A percentile compares a stretch with the other conserved stretches of the same genome.
These are phyloP conservation scores for Lasiodiplodia gonubiensis DNA, from an alignment of 2,329 filamentous ascomycete species.

Conservation along the genomic window DNA sequence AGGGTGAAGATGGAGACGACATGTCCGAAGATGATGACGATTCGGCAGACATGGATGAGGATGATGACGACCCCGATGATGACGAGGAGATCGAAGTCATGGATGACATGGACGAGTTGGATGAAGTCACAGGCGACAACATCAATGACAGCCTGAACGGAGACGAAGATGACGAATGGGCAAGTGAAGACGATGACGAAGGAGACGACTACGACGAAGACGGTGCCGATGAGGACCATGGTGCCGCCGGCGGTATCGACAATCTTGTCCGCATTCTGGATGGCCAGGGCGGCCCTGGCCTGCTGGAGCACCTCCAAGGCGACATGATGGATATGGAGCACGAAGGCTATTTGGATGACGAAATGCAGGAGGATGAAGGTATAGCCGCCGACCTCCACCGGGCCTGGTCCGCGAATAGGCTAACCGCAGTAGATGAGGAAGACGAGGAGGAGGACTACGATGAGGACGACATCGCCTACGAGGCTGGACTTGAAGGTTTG, in stretches of 20 bases:
- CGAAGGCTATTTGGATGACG: conserved; percentile 62
- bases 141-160: conserved; percentile 53
- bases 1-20: conserved; percentile 63
- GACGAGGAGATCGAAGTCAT: conserved; percentile 61
- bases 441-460: conserved; percentile 72
- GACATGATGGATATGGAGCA: conserved; percentile 54
- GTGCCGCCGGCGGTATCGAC: conserved; percentile 41
- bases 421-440: conserved; percentile 40
- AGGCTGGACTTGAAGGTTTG: conserved; percentile 53
- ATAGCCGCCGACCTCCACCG: conserved; percentile 47
- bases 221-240: conserved; percentile 60
- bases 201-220: conserved; percentile 55
- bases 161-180: conserved; percentile 47
- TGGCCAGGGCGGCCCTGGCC: conserved; percentile 43
- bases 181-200: conserved; percentile 55
- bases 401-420: neutral
- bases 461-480: conserved; percentile 67
- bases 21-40: conserved; percentile 62
- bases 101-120: conserved; percentile 58
- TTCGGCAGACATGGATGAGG: conserved; percentile 60
- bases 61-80: conserved; percentile 62
- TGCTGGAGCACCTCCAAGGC: conserved; percentile 49
- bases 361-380: conserved; percentile 65
- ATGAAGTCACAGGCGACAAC: conserved; percentile 55
- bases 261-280: conserved; percentile 39